Base-by-base conservation (phyloP, 805 yeast species). In the Debaryomyces castellii region DNA sequence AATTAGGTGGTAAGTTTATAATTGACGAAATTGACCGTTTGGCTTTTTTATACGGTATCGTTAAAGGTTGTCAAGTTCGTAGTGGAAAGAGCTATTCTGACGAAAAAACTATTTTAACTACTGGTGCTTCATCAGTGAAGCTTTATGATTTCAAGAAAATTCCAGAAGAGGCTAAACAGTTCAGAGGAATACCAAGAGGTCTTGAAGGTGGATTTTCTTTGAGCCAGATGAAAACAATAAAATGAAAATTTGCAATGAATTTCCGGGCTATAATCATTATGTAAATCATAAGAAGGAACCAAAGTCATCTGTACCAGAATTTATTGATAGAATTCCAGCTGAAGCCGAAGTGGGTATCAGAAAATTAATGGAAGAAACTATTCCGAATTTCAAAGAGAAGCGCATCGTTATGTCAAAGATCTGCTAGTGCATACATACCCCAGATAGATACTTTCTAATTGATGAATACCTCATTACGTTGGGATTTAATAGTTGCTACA, bases 201-300 rank as follows among this genome's bases (percentile, higher is more conserved):
- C 58, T 74, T 0, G 73, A 69, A 34, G 40, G 52, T 43, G 79
- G 80, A 0, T 76, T 73, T 73, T 71, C 54, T 76, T 76, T 58
- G 77, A 79, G 4, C 80, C 80, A 10, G 78, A 74, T 50, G 61
- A 60, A 1, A 60, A 67, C 0, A 63, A 57, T 24, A 46, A 50
- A n/a, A 39, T 68, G 53, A 76, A 76, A 49, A 54, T 76, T 25
- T 74, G 71, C 0, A 58, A 67, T 46, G 48, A 49, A 9, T 43
- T 54, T 3, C 24, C 52, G 49, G 37, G 54, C 51, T 40, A 43
- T 2, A 46, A 41, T 12, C 43, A 7, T 10, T 59, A 17, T 53
- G 47, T 43, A n/a, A 41, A 51, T 5, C 41, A 44, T n/a, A 25
- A 57, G 0, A 68, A 76, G 0, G 51, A 71, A 14, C 78, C 78